Percentiles rank a stretch among this genome's conserved stretches.
phyloP scores from a whole-genome alignment of 2,329 filamentous ascomycete species.

The Pestalotiopsis sp. region DNA sequence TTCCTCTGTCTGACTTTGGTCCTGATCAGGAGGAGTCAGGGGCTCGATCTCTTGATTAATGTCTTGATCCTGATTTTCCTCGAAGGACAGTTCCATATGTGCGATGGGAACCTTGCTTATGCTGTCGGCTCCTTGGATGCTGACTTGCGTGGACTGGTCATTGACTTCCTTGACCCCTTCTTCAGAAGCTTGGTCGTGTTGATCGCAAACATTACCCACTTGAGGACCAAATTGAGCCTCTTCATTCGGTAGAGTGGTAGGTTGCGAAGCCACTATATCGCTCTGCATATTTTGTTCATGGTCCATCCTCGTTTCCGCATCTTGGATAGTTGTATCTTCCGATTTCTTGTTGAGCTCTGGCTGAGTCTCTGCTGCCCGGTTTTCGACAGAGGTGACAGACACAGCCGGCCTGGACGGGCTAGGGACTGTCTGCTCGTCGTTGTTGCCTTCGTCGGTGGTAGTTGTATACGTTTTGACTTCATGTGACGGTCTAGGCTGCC shows the following conservation, averaged over 20 bases:
- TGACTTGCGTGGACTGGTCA: neutral
- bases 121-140: neutral
- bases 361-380: too few relatives aligned
- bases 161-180: neutral
- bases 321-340: neutral
- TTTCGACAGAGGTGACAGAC: too few relatives aligned
- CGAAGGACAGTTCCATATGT: too few relatives aligned
- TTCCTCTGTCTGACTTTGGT: too few relatives aligned
- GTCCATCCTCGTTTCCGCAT: neutral
- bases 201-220: neutral
- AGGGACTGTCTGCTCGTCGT: too few relatives aligned
- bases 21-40: too few relatives aligned
- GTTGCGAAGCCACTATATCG: neutral
- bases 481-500: neutral
- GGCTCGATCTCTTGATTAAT: too few relatives aligned
- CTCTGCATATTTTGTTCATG: neutral
- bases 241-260: neutral
- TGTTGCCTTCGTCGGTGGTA: too few relatives aligned
- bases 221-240: neutral
- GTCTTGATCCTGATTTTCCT: too few relatives aligned
- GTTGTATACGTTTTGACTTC: neutral
- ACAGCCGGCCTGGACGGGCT: too few relatives aligned
- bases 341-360: too few relatives aligned
- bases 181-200: neutral
- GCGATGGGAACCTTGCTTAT: too few relatives aligned